Evolutionary conservation across 495 filamentous ascomycete genomes (phyloP), one percentile per base, ranked within the genome.

Genomic region (Podospora bellae-mahoneyi): DNA sequence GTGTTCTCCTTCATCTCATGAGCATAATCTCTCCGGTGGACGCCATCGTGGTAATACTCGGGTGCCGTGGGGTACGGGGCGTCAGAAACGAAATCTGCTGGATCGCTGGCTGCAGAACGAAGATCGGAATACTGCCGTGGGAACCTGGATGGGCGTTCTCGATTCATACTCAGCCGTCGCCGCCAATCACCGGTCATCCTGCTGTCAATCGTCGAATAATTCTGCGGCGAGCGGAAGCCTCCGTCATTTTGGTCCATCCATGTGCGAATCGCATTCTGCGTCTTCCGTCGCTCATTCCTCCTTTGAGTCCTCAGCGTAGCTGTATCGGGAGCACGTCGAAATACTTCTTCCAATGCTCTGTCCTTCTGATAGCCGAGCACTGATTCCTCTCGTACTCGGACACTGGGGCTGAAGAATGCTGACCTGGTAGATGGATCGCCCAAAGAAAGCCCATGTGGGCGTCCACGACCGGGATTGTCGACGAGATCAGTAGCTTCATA

Each of bases 291-390:
- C 57, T 89, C 86, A 54, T 85, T 79, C 60, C 77, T 82, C 63
- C 84, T 81, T 7, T 84, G 82, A 4, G 82, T 87, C 48, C 79
- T 70, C 67, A 81, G 73, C 19, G 78, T 81, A 23, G 77, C 72
- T 32, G 71, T 72, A 64, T 83, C 79, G 3, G 85, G 84, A 10
- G 75, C 74, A 9, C 83, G 78, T 65, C 92, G 85, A 76, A 98
- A 98, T 0, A 98, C 92, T 71, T 96, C 93, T 26, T 96, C 94
- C n/a, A 98, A 79, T 10, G 91, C 94, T 55, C 87, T 88, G 69
- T 97, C 94, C 74, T 97, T 95, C 66, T 94, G 91, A 73, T 88
- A 92, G 0, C 91, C 93, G 32, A 90, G 85, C 57, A 95, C 85
- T 0, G 92, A 96, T 60, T 92, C 92, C 74, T 95, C 91, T 39